phyloP scores from a whole-genome alignment of 2,329 filamentous ascomycete genomes.

The Apiospora marii region DNA sequence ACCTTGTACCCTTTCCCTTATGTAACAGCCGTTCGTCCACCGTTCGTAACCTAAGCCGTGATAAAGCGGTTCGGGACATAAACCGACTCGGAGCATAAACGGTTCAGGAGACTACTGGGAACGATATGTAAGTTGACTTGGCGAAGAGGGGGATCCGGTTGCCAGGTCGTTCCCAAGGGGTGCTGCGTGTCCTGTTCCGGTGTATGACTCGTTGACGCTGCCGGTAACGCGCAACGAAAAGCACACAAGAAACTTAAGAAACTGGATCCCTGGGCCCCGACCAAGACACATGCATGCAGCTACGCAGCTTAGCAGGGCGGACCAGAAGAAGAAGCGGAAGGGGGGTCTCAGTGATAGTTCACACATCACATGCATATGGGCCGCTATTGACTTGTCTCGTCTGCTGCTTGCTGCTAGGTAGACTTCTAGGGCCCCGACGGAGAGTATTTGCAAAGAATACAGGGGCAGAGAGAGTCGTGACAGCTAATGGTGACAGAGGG shows the following conservation, averaged over 20 bases:
- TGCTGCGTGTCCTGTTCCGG: background rate
- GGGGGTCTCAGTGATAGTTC: background rate
- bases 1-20: background rate
- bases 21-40: too few species aligned
- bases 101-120: background rate
- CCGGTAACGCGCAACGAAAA: background rate
- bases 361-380: background rate
- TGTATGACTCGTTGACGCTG: slow-evolving; percentile 5
- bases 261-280: background rate
- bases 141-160: background rate
- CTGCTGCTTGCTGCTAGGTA: too few species aligned
- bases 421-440: background rate
- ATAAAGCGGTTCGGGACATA: background rate
- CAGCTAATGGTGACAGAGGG: background rate
- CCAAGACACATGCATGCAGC: background rate
- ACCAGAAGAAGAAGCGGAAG: slow-evolving; percentile 9
- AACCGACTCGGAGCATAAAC: background rate
- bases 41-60: background rate
- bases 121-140: background rate
- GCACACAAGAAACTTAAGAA: background rate
- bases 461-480: background rate
- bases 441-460: background rate
- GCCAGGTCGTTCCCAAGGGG: background rate
- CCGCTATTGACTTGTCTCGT: background rate
- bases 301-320: background rate